Conservation (phyloP, 495 filamentous ascomycete genomes). For the Entonaema liquescens region DNA sequence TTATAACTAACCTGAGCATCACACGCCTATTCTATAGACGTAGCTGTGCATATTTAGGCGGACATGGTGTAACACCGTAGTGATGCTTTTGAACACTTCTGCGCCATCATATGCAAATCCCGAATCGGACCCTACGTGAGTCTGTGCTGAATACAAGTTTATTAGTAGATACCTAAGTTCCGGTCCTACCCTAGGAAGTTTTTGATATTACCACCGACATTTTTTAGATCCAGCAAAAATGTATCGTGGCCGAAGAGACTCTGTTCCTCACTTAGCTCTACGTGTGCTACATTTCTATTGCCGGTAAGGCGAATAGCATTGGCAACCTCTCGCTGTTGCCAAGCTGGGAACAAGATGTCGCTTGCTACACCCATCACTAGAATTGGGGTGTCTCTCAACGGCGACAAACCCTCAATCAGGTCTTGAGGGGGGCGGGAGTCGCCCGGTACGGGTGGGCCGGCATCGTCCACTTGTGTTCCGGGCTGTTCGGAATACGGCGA, state of each 20-base stretch:
- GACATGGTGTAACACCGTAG: not conserved
- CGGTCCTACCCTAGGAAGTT: constrained; percentile 74
- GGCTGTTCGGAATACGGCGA: constrained; percentile 80
- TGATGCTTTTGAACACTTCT: not conserved
- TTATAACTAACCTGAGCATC: not conserved
- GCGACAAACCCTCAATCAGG: constrained; percentile 76
- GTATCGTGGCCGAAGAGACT: constrained; percentile 97
- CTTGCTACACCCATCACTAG: constrained; percentile 94
- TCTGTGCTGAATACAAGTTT: not conserved
- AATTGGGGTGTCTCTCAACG: constrained; percentile 76
- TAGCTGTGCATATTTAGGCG: not conserved
- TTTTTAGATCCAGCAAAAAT: constrained; percentile 90
- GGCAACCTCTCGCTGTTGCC: constrained; percentile 97
- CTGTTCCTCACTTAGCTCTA: constrained; percentile 90
- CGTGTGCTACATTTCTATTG: constrained; percentile 81
- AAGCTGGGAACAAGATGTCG: constrained; percentile 96
- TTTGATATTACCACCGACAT: constrained; percentile 84
- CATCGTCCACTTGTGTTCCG: constrained; percentile 49
- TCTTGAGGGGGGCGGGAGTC: constrained; percentile 70
- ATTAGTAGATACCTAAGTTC: not conserved
- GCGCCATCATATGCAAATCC: constrained; percentile 9
- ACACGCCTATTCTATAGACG: not conserved
- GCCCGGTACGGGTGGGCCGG: constrained; percentile 31
- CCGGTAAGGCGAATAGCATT: constrained; percentile 79
- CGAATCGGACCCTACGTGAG: not conserved